Evolutionary conservation across 2,329 filamentous ascomycete genomes (phyloP).

Genomic region (Truncatella angustata): DNA sequence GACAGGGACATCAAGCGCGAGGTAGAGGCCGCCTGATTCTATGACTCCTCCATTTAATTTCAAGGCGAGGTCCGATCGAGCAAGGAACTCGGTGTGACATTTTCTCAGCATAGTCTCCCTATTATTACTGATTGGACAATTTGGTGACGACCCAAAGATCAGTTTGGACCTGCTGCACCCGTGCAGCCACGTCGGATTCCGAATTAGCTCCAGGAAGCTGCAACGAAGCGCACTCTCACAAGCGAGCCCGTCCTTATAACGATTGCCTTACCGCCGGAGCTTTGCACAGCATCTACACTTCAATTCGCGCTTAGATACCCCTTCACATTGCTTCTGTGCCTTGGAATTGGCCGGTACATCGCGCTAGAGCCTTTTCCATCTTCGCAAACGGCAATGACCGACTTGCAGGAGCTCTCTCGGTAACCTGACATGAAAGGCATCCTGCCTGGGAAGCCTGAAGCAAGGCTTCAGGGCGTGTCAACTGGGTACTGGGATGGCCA

Average conservation of each 20-base stretch:
- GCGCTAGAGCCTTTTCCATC: neutral
- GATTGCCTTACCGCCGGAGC: no score
- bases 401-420: conserved; percentile 19
- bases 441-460: conserved; percentile 48
- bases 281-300: no score
- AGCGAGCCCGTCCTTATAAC: no score
- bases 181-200: neutral
- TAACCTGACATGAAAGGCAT: conserved; percentile 42
- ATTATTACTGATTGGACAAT: neutral
- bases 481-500: conserved; percentile 43
- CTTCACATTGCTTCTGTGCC: neutral
- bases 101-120: neutral
- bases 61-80: neutral
- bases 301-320: neutral
- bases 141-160: neutral
- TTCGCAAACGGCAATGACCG: conserved; percentile 23
- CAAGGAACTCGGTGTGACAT: neutral
- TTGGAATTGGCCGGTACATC: neutral
- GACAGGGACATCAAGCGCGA: conserved; percentile 5
- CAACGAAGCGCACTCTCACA: neutral
- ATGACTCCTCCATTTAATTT: neutral
- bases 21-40: neutral
- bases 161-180: neutral
- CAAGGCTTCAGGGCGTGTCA: conserved; percentile 44
- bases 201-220: neutral